Percentiles rank a stretch among this genome's conserved stretches.
These are phyloP conservation scores for Rhodotorula sphaerocarpa DNA, from an alignment of 768 basidiomycete genomes.

Conservation along the genomic window DNA sequence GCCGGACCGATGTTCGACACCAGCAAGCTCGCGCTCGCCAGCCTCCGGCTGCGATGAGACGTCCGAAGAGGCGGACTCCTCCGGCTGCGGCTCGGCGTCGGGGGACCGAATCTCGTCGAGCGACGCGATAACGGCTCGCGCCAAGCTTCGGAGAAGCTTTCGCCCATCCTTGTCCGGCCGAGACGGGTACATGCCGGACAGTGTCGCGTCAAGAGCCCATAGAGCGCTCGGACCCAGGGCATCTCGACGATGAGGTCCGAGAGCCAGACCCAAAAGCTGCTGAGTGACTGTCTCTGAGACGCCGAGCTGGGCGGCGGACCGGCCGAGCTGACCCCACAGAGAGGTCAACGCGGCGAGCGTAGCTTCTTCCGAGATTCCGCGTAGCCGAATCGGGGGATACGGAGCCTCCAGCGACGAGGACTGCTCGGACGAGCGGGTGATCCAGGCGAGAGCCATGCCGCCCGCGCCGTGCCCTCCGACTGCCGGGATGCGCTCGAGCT, in stretches of 20 bases:
- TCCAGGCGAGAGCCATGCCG: constrained; percentile 28
- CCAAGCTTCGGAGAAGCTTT: neutral
- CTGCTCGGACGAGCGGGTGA: neutral
- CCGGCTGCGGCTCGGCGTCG: constrained; percentile 30
- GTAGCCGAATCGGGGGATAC: constrained; percentile 53
- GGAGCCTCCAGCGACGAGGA: neutral
- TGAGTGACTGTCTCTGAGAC: constrained; percentile 65
- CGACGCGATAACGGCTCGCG: constrained; percentile 38
- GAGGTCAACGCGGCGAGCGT: constrained; percentile 52
- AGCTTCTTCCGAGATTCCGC: constrained; percentile 53
- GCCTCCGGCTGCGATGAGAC: too few species aligned
- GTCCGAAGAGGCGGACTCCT: too few species aligned
- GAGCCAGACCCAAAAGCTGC: constrained; percentile 64
- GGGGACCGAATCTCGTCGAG: constrained; percentile 66
- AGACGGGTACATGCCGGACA: constrained; percentile 43
- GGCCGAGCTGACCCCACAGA: constrained; percentile 63
- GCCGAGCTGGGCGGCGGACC: constrained; percentile 61
- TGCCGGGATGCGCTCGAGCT: constrained; percentile 54
- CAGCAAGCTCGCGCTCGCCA: too few species aligned
- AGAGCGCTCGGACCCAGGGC: constrained; percentile 59
- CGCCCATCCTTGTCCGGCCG: too few species aligned
- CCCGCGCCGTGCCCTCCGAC: constrained; percentile 25
- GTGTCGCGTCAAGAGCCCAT: constrained; percentile 82
- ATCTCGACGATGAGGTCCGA: constrained; percentile 51
- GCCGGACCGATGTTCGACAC: constrained; percentile 27